Evolutionary conservation across 768 basidiomycete genomes (phyloP), one percentile per base, ranked within the genome.

Genomic region (Trametes punicea): DNA sequence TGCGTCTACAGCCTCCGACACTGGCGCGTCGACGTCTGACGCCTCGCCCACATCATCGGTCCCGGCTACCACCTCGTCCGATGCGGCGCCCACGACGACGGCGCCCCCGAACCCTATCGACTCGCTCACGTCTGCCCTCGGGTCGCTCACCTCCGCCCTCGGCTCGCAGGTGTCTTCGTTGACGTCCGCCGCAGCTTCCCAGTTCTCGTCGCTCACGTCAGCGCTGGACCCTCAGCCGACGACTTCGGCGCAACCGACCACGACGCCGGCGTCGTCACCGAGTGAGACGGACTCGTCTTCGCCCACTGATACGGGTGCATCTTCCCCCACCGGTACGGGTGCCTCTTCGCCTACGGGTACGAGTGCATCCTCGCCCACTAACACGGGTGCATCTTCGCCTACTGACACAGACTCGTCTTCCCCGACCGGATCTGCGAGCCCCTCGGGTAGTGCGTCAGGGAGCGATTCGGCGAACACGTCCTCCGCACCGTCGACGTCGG

Each of bases 41-140:
- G n/a, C n/a, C n/a, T n/a, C n/a, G n/a, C n/a, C n/a, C n/a, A n/a
- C n/a, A n/a, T 23, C 42, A n/a, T 51, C 56, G 33, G 42, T 27
- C 31, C 21, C 50, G 38, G n/a, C 41, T 11, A 16, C 57, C 16
- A 33, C 48, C 46, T 29, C 56, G 15, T 46, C 36, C 11, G 44
- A 39, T 18, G 27, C 47, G 34, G 36, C 52, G 4, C 26, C 46
- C 53, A 50, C 52, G 13, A 42, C 58, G 33, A 49, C 55, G 13
- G 36, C 48, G 56, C 53, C 41, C 36, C 27, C 10, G 20, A 39
- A 42, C 27, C 46, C 30, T 40, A 46, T 51, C 41, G 27, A 18
- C 9, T 40, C 49, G 26, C 27, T 51, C 16, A 41, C 49, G 6
- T 51, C 49, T n/a, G 9, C 11, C 18, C 7, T 50, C 25, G 40